These are phyloP conservation scores for Blastosporella zonata DNA, from an alignment of 1,284 basidiomycete genomes.

Conservation along the genomic window DNA sequence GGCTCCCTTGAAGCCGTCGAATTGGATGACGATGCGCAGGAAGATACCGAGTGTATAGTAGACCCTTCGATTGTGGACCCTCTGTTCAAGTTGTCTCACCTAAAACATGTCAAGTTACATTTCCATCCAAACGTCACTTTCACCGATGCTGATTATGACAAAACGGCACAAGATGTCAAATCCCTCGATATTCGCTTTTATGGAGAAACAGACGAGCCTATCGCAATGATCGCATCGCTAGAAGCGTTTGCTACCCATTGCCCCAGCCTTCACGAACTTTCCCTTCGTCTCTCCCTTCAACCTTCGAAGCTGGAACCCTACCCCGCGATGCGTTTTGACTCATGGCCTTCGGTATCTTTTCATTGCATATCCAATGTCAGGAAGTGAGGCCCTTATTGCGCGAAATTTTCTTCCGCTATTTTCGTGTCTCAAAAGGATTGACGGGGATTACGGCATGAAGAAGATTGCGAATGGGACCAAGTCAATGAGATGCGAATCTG, in stretches of 20 bases:
- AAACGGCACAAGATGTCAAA: constrained; percentile 2
- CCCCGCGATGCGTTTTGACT: neutral
- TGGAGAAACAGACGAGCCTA: neutral
- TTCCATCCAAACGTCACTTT: neutral
- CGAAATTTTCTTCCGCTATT: constrained; percentile 6
- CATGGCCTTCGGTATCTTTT: constrained; percentile 4
- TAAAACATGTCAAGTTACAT: neutral
- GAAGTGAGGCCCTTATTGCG: neutral
- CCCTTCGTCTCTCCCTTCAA: neutral
- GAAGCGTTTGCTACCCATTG: constrained; percentile 5
- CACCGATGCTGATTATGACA: neutral
- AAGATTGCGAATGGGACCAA: neutral
- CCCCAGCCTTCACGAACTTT: neutral
- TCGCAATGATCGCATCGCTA: neutral
- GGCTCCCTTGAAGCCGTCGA: constrained; percentile 2
- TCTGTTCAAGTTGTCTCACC: neutral
- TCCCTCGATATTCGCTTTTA: neutral
- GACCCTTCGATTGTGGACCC: constrained; percentile 1
- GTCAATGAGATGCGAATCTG: too few relatives aligned
- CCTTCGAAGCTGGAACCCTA: neutral
- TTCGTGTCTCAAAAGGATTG: constrained; percentile 1
- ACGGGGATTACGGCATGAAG: neutral
- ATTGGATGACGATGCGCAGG: neutral
- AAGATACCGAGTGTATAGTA: neutral
- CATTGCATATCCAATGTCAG: constrained; percentile 1